Evolutionary conservation across 768 basidiomycete species (phyloP), one percentile per base, ranked within the genome.

Genomic region (Boletus barrowsii): DNA sequence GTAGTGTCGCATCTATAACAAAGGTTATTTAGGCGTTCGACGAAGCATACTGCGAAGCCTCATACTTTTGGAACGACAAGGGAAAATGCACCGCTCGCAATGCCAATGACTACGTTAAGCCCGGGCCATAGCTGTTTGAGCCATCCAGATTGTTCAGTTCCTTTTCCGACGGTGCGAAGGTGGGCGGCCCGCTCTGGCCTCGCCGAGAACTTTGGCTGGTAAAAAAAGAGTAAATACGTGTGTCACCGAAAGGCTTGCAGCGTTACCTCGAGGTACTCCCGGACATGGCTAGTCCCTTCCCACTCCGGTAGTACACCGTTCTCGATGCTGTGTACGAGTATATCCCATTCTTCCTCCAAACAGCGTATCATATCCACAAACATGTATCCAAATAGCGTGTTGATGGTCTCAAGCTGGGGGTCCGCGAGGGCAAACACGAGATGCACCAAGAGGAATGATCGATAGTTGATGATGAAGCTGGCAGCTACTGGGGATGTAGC

Each of bases 331-430:
- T 49, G 10, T 13, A 68, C 33, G 29, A 60, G 53, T 5, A 17
- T 39, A 24, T 64, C 52, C 66, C 60, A 60, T 32, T 60, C 62
- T n/a, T 64, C 50, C 18, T 62, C 65, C 46, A 65, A 55, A 43
- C 50, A 49, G 14, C 58, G 47, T n/a, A 57, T 49, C 55, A 67
- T 58, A 29, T 68, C 66, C 1, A 68, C 6, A 14, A 66, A 62
- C 3, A 58, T 43, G 26, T 53, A 62, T 10, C 49, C 53, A 42
- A 57, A 67, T 4, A 65, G 24, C 0, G 58, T 57, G 33, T 47
- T 56, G 24, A 60, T 48, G n/a, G 54, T 62, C 29, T 63, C 64
- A 4, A 63, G 51, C 15, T 48, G 42, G 2, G 42, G 14, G 7
- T 66, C 60, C 5, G 53, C 54, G 26, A 66, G 56, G n/a, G 60